These are phyloP conservation scores for Jaltomata sinuosa DNA, from an alignment of 257 asterid species.

Conservation along the genomic window DNA sequence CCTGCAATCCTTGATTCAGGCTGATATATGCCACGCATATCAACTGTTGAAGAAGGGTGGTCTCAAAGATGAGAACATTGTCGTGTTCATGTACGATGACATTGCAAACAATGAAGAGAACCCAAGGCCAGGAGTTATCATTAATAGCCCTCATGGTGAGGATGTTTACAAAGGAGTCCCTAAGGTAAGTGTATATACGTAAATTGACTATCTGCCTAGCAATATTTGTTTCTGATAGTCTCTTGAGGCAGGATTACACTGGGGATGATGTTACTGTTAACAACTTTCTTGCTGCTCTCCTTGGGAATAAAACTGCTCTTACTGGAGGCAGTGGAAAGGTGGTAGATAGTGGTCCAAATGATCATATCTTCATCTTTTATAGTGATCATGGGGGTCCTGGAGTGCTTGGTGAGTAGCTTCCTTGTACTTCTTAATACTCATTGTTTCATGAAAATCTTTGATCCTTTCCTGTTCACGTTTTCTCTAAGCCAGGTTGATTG, in stretches of 20 bases:
- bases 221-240: conserved; percentile 7
- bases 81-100: conserved; percentile 90
- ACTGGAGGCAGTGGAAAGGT: conserved; percentile 96
- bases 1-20: conserved; percentile 25
- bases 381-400: conserved; percentile 98
- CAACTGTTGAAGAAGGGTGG: conserved; percentile 82
- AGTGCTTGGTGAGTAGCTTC: conserved; percentile 57
- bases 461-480: not conserved
- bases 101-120: conserved; percentile 69
- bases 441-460: not conserved
- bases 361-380: conserved; percentile 76
- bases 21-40: conserved; percentile 97
- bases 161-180: conserved; percentile 95
- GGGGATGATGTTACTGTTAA: conserved; percentile 63
- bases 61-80: conserved; percentile 81
- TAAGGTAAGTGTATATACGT: conserved; percentile 42
- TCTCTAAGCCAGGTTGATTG: not conserved
- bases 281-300: conserved; percentile 69
- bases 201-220: not conserved
- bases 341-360: conserved; percentile 83
- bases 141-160: conserved; percentile 74
- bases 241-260: conserved; percentile 70
- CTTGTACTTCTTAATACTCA: not conserved
- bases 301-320: conserved; percentile 70
- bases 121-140: conserved; percentile 85